phyloP scores from a whole-genome alignment of 306 rosid species.

The Corylus americana region DNA sequence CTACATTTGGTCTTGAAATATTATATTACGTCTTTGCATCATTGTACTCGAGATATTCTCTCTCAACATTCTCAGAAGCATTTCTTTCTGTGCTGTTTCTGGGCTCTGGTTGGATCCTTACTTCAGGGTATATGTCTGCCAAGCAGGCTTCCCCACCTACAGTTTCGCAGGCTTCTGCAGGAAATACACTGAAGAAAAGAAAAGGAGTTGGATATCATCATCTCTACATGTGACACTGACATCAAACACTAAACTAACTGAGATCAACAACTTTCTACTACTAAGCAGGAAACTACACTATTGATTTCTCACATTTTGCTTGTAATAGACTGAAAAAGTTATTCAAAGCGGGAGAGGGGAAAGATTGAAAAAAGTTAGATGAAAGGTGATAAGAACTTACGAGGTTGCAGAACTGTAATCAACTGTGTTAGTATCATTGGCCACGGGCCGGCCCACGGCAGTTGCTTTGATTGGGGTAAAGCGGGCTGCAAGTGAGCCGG shows the following conservation, averaged over 20 bases:
- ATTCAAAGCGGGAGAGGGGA: too few relatives aligned
- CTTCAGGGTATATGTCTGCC: constrained; percentile 61
- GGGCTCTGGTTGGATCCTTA: constrained; percentile 40
- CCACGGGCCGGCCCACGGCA: neutral
- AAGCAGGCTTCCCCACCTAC: constrained; percentile 71
- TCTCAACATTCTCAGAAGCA: constrained; percentile 48
- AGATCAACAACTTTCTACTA: neutral
- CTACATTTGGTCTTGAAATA: neutral
- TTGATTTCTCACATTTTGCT: neutral
- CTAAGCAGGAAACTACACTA: neutral
- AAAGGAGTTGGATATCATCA: neutral
- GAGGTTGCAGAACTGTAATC: constrained; percentile 55
- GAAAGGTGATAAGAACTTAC: constrained; percentile 34
- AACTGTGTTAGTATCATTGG: constrained; percentile 40
- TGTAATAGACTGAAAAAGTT: neutral
- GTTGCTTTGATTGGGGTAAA: constrained; percentile 39
- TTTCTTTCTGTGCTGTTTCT: constrained; percentile 5
- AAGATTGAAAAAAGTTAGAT: neutral
- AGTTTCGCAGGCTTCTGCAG: constrained; percentile 78
- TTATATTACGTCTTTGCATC: constrained; percentile 54
- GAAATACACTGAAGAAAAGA: constrained; percentile 33
- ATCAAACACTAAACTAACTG: neutral
- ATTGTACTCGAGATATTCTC: constrained; percentile 62
- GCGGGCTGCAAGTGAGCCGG: constrained; percentile 30
- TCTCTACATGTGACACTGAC: too few relatives aligned